phyloP scores from a whole-genome alignment of 768 basidiomycete genomes.

The Boletus rubroflammeus region DNA sequence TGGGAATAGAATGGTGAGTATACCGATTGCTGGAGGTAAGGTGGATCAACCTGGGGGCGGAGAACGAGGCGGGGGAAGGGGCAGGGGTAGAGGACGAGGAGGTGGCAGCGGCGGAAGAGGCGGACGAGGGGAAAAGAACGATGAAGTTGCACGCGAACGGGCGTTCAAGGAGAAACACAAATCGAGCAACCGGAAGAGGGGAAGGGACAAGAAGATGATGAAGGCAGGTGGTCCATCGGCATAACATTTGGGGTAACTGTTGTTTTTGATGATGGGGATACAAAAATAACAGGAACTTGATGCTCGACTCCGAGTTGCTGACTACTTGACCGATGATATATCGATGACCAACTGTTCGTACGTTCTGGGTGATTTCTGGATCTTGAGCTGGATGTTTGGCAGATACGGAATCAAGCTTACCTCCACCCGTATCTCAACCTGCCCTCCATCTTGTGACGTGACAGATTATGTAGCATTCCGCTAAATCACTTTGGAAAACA shows the following conservation, averaged over 20 bases:
- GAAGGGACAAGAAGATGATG: slow-evolving; percentile 88
- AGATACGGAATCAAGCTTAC: too few relatives aligned
- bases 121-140: slow-evolving; percentile 37
- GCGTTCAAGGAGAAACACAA: slow-evolving; percentile 78
- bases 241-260: neutral
- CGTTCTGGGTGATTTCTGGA: too few relatives aligned
- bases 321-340: too few relatives aligned
- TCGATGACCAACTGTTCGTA: too few relatives aligned
- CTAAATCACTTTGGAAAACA: too few relatives aligned
- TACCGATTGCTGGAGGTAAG: neutral
- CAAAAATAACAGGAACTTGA: neutral
- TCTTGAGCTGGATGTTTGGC: too few relatives aligned
- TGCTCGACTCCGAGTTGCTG: neutral
- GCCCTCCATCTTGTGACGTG: too few relatives aligned
- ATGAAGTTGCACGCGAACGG: slow-evolving; percentile 48
- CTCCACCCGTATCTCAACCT: too few relatives aligned
- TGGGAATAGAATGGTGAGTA: slow-evolving; percentile 46
- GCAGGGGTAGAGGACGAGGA: slow-evolving; percentile 38
- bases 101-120: slow-evolving; percentile 36
- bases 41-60: slow-evolving; percentile 9
- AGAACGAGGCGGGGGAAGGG: slow-evolving; percentile 13
- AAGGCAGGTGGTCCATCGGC: slow-evolving; percentile 46
- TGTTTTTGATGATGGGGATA: neutral
- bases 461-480: too few relatives aligned
- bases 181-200: slow-evolving; percentile 77